Evolutionary conservation across 139 green algal genomes (phyloP), one percentile per base, ranked within the genome.

Genomic region (Coelastrella sp.): DNA sequence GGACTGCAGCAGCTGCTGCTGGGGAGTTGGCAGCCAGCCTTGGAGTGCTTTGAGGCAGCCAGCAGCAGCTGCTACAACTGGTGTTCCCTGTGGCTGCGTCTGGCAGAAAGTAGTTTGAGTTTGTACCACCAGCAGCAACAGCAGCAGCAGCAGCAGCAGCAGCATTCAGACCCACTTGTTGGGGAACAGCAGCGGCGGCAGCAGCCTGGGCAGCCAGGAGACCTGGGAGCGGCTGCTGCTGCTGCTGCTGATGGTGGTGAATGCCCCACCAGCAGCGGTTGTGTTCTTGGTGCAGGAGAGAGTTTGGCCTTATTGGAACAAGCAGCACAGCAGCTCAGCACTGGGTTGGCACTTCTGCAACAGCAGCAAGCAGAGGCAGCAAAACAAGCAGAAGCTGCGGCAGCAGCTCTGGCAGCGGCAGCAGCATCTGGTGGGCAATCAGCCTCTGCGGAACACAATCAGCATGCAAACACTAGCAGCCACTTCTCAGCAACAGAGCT

Each of bases 1-100:
- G 92, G 92, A 6, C 84, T 94, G 90, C 92, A 94, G 90, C 92
- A 94, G 57, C 87, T 94, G 87, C 56, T 89, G 78, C 76, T 94
- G 79, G 19, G 60, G 0, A 87, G 92, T 74, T 92, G 85, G 78
- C 78, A 60, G 24, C 78, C 63, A 14, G 92, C 90, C 0, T 9
- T 91, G 63, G 57, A 82, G 19, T 90, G 90, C 87, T 93, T 94
- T 75, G 61, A 78, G 20, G 27, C 25, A 49, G 92, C 92, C 61
- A 91, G 82, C 60, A 19, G 61, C 78, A 89, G 66, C 5, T 91
- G 90, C 56, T 75, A 59, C 58, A 81, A 65, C 24, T 79, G 92
- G 80, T 89, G 88, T 27, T 70, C 82, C 61, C 72, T 93, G 20
- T 93, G 91, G 91, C 65, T 93, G 6, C 88, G 91, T 4, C 78